Evolutionary conservation across 305 asterid species (phyloP), one percentile per base, ranked within the genome.

Genomic region (Fraxinus greggii): DNA sequence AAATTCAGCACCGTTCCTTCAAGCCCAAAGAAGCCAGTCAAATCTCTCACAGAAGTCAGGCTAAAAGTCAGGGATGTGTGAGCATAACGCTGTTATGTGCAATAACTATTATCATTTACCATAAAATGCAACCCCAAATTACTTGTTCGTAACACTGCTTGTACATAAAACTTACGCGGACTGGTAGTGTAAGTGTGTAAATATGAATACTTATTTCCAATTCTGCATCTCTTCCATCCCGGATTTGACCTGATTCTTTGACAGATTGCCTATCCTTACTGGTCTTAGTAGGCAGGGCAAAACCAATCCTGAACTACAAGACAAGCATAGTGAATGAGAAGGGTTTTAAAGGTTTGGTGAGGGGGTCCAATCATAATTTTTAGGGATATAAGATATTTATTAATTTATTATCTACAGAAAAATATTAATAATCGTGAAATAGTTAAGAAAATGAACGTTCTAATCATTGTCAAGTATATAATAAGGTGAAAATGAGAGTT

Each of bases 21-120:
- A 5, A 93, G 93, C 86, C 98, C 97, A 1, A 91, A 82, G 81
- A 90, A 72, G 76, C 87, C 92, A 3, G 69, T 54, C 84, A 75
- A 77, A 77, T 85, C 93, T 2, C 83, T 85, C 61, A 67, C 90
- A 69, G 97, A 95, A 79, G 88, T 93, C 75, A 88, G 92, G 89
- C 90, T 91, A 24, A 90, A 94, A 85, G 92, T 92, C 73, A 90
- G 97, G 90, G 94, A 90, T 82, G 95, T 86, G 67, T 95, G 83
- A 40, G 51, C 51, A 40, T 40, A 40, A 40, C 10, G 15, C 17
- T 40, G 51, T 40, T 40, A 10, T 40, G 17, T 78, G 54, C 81
- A 23, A 75, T 31, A 15, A 26, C 29, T 40, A 24, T 72, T 40
- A 45, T 24, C 13, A 31, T 79, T 79, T 80, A 80, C 81, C 70